Percentiles rank a stretch among this genome's conserved stretches.
These are phyloP conservation scores for Neofusicoccum ribis DNA, from an alignment of 2,329 filamentous ascomycete genomes.

Conservation along the genomic window DNA sequence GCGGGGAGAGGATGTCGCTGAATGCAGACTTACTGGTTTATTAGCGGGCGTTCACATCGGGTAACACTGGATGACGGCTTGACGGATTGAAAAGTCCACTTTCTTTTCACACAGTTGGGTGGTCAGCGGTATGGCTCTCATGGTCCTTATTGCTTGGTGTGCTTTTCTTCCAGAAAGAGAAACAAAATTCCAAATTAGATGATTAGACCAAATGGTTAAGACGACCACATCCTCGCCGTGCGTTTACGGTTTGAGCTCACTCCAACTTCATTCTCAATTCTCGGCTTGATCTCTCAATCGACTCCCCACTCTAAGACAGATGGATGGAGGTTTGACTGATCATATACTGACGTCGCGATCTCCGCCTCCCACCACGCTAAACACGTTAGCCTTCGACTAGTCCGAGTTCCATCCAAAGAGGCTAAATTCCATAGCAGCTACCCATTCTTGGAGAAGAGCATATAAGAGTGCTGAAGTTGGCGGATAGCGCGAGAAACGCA, in stretches of 20 bases:
- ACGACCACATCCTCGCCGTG: neutral
- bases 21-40: constrained; percentile 5
- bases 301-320: neutral
- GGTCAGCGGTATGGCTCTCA: neutral
- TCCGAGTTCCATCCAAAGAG: neutral
- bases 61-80: neutral
- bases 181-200: constrained; percentile 1
- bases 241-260: neutral
- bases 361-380: neutral
- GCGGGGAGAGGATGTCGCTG: neutral
- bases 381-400: neutral
- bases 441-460: neutral
- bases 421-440: neutral
- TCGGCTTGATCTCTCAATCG: neutral
- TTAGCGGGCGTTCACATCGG: constrained; percentile 12
- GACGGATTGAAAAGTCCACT: constrained; percentile 1
- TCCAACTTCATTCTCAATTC: neutral
- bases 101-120: neutral
- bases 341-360: neutral
- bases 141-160: neutral
- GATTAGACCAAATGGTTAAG: constrained; percentile 4
- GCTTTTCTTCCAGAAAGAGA: neutral
- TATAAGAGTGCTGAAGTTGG: no score
- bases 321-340: neutral
- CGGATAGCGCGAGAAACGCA: no score